Evolutionary conservation across 176 grass and related monocot species (phyloP).

Genomic region (Lolium multiflorum): DNA sequence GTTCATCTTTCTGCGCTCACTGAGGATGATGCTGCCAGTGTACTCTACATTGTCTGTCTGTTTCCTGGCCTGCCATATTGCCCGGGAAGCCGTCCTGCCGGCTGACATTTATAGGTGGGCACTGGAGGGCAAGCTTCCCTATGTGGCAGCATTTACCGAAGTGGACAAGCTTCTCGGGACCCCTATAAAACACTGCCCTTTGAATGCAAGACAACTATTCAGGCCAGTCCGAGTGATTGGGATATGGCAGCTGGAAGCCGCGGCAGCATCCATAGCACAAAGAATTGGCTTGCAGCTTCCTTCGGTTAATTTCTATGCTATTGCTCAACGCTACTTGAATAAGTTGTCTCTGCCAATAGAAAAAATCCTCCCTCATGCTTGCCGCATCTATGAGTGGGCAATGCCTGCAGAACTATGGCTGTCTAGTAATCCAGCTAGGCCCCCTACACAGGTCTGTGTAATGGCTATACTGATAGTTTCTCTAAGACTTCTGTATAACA

Average conservation of each 20-base stretch:
- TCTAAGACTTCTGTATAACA: slow-evolving; percentile 69
- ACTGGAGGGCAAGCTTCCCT: slow-evolving; percentile 75
- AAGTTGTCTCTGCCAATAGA: slow-evolving; percentile 63
- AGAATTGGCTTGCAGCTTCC: slow-evolving; percentile 70
- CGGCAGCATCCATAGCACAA: slow-evolving; percentile 66
- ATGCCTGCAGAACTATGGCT: slow-evolving; percentile 82
- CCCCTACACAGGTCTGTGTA: slow-evolving; percentile 79
- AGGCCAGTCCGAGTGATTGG: slow-evolving; percentile 68
- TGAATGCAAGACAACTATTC: slow-evolving; percentile 71
- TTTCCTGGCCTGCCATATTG: slow-evolving; percentile 76
- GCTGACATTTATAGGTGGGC: slow-evolving; percentile 78
- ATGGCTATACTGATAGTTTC: slow-evolving; percentile 84
- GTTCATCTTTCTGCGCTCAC: slow-evolving; percentile 56
- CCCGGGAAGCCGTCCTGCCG: slow-evolving; percentile 72
- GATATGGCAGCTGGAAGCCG: slow-evolving; percentile 78
- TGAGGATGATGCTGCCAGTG: slow-evolving; percentile 70
- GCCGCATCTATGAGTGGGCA: slow-evolving; percentile 77
- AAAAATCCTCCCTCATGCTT: slow-evolving; percentile 68
- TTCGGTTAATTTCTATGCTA: slow-evolving; percentile 81
- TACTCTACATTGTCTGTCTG: slow-evolving; percentile 85
- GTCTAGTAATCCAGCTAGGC: slow-evolving; percentile 59
- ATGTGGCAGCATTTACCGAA: slow-evolving; percentile 66
- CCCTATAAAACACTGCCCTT: slow-evolving; percentile 51
- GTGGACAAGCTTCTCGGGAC: slow-evolving; percentile 68
- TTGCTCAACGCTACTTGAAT: slow-evolving; percentile 71